Percentiles rank a stretch among this genome's conserved stretches.
These are phyloP conservation scores for Amesomyces nigricolor DNA, from an alignment of 2,329 filamentous ascomycete genomes.

Conservation along the genomic window DNA sequence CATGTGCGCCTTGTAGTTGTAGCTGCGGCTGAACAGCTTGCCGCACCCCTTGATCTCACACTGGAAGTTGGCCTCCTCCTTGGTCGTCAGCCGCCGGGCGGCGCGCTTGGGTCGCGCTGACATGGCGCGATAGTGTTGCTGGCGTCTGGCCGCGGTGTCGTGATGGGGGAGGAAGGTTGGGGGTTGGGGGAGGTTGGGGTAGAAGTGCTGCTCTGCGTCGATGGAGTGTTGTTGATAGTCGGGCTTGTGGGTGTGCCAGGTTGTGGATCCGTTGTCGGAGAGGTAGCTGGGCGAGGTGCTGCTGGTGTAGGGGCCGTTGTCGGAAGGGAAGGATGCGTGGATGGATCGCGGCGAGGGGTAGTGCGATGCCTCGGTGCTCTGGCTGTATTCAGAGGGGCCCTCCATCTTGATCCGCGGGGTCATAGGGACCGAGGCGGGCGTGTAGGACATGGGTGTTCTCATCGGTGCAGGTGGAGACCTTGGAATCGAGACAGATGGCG, in stretches of 20 bases:
- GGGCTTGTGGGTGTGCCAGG: constrained; percentile 33
- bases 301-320: constrained; percentile 25
- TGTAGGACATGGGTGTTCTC: constrained; percentile 32
- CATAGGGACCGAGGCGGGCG: constrained; percentile 22
- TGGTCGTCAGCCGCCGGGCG: constrained; percentile 53
- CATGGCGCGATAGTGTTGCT: constrained; percentile 25
- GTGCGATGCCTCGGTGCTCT: constrained; percentile 34
- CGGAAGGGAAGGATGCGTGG: constrained; percentile 31
- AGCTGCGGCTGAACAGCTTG: constrained; percentile 73
- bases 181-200: constrained; percentile 25
- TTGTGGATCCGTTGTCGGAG: constrained; percentile 33
- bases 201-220: constrained; percentile 32
- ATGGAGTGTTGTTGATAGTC: constrained; percentile 31
- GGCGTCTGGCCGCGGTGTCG: constrained; percentile 15
- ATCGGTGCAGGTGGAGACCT: constrained; percentile 30
- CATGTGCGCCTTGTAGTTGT: constrained; percentile 83
- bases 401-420: constrained; percentile 39
- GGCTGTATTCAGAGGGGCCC: constrained; percentile 32
- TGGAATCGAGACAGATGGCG: constrained; percentile 24
- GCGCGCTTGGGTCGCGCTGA: constrained; percentile 32
- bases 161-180: constrained; percentile 23
- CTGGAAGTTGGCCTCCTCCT: constrained; percentile 64
- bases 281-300: constrained; percentile 34
- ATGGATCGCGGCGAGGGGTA: constrained; percentile 39
- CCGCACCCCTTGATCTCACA: constrained; percentile 67